phyloP scores from a whole-genome alignment of 2,329 filamentous ascomycete genomes.

The Claviceps sp. region DNA sequence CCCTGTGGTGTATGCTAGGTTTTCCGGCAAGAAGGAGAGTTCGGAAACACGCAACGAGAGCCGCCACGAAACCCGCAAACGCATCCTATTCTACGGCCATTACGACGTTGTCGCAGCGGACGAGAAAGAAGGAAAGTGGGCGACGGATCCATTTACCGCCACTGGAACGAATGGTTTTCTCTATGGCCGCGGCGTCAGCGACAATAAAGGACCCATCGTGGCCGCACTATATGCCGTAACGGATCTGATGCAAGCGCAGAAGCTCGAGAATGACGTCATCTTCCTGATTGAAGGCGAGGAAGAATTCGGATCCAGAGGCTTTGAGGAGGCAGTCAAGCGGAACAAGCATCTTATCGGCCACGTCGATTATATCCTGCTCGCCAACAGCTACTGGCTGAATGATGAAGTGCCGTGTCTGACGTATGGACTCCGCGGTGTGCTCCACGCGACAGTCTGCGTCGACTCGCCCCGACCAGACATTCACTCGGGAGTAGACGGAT shows the following conservation, averaged over 20 bases:
- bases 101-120: slow-evolving; percentile 95
- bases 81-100: slow-evolving; percentile 91
- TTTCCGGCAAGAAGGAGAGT: slow-evolving; percentile 59
- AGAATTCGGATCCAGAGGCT: slow-evolving; percentile 84
- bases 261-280: slow-evolving; percentile 73
- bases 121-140: slow-evolving; percentile 70
- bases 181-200: slow-evolving; percentile 90
- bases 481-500: slow-evolving; percentile 94
- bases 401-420: slow-evolving; percentile 92
- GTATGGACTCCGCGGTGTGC: slow-evolving; percentile 83
- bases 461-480: slow-evolving; percentile 78
- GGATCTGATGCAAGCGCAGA: slow-evolving; percentile 73
- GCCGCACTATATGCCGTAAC: slow-evolving; percentile 89
- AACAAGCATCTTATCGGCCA: slow-evolving; percentile 78
- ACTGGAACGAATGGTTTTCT: slow-evolving; percentile 83
- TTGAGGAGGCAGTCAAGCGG: slow-evolving; percentile 65
- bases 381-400: slow-evolving; percentile 98
- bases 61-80: slow-evolving; percentile 51
- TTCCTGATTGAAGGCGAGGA: slow-evolving; percentile 97
- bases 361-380: slow-evolving; percentile 86
- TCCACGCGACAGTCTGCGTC: slow-evolving; percentile 83
- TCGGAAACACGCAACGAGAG: slow-evolving; percentile 39
- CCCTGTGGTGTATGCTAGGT: slow-evolving; percentile 85
- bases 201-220: slow-evolving; percentile 94
- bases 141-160: slow-evolving; percentile 76